Evolutionary conservation across 192 early-diverging fungal species (phyloP).

Genomic region (Podila verticillata): DNA sequence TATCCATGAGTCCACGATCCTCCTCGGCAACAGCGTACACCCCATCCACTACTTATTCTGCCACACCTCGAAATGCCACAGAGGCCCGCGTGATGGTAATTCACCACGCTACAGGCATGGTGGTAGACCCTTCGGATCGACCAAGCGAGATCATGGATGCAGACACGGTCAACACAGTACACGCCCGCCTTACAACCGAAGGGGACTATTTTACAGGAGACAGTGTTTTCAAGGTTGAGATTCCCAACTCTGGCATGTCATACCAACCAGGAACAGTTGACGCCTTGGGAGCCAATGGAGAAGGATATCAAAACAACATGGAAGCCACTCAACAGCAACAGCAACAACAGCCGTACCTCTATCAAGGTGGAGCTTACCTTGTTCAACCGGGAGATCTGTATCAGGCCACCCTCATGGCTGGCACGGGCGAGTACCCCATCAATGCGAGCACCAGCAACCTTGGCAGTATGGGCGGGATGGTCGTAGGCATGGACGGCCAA

Average conservation of each 20-base stretch:
- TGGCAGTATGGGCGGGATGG: neutral
- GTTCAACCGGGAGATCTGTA: neutral
- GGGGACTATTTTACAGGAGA: neutral
- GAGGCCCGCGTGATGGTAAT: constrained; percentile 12
- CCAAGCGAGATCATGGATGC: constrained; percentile 30
- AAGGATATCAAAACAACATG: neutral
- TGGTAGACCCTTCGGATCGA: constrained; percentile 21
- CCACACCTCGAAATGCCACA: neutral
- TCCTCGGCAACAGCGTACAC: neutral
- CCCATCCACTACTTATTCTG: neutral
- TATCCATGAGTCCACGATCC: neutral
- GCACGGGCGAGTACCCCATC: neutral
- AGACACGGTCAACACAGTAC: constrained; percentile 3
- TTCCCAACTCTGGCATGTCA: constrained; percentile 25
- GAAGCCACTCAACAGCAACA: neutral
- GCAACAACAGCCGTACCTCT: neutral
- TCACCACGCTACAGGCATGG: constrained; percentile 5
- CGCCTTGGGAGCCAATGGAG: neutral
- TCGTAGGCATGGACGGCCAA: constrained; percentile 5
- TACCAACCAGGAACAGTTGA: constrained; percentile 25
- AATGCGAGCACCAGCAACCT: constrained; percentile 1
- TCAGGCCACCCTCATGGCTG: neutral
- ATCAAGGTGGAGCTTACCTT: neutral
- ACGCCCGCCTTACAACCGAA: neutral
- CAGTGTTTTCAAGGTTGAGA: constrained; percentile 21